Percentiles rank a stretch among this genome's conserved stretches.
Evolutionary conservation across 352 stramenopile species (phyloP).

Genomic region (Phytophthora multivora): DNA sequence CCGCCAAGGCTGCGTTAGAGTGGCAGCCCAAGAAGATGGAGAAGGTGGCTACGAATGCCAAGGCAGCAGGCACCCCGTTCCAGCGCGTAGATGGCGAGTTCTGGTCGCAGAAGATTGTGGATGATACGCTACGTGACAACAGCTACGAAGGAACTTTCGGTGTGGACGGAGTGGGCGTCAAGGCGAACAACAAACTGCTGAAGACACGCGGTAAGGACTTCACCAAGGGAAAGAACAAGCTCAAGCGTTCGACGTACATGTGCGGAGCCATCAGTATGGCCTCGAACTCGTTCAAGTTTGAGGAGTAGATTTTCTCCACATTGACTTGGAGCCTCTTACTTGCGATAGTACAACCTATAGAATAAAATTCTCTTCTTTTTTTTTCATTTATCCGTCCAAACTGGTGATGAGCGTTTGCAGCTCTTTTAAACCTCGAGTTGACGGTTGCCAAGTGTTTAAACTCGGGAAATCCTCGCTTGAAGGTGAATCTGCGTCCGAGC

Average conservation of each 20-base stretch:
- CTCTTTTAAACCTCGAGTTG: constrained; percentile 39
- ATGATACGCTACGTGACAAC: constrained; percentile 97
- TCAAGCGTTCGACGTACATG: constrained; percentile 97
- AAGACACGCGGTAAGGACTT: constrained; percentile 99
- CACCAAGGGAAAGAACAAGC: constrained; percentile 99
- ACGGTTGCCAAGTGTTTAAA: constrained; percentile 55
- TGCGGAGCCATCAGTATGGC: constrained; percentile 93
- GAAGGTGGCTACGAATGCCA: constrained; percentile 54
- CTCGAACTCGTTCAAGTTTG: constrained; percentile 95
- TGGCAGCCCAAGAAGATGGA: constrained; percentile 93
- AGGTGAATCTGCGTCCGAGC: constrained; percentile 1
- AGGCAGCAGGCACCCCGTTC: constrained; percentile 95
- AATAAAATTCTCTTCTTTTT: constrained; percentile 41
- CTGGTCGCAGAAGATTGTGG: constrained; percentile 92
- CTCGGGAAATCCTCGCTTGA: constrained; percentile 23
- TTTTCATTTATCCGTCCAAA: constrained; percentile 23
- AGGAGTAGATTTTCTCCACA: constrained; percentile 33
- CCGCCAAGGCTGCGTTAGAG: constrained; percentile 87
- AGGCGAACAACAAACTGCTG: constrained; percentile 97
- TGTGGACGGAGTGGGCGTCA: constrained; percentile 94
- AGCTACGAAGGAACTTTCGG: constrained; percentile 98
- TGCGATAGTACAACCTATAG: constrained; percentile 47
- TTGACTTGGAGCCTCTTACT: constrained; percentile 19
- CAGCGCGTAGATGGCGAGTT: constrained; percentile 97
- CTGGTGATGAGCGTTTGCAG: constrained; percentile 41